phyloP scores from a whole-genome alignment of 345 rosid species.

The Pugionium cornutum region DNA sequence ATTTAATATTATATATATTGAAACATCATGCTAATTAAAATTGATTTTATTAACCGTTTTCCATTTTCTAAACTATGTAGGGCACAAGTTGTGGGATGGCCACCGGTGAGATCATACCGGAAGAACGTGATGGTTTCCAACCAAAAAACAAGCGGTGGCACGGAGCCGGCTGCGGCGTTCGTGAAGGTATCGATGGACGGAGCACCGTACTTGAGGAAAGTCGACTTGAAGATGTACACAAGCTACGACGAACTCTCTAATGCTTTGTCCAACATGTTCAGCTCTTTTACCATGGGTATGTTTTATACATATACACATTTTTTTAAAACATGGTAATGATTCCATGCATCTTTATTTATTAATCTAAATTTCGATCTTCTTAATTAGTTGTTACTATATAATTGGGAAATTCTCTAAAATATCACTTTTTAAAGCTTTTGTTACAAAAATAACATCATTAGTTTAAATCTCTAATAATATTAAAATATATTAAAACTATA shows the following conservation, averaged over 20 bases:
- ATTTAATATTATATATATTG: no score
- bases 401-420: no score
- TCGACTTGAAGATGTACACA: slow-evolving; percentile 73
- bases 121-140: slow-evolving; percentile 60
- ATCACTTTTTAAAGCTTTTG: no score
- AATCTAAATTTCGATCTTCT: neutral
- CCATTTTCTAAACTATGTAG: slow-evolving; percentile 24
- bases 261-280: slow-evolving; percentile 71
- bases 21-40: no score
- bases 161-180: slow-evolving; percentile 42
- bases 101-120: slow-evolving; percentile 83
- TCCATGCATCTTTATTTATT: slow-evolving; percentile 4
- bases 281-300: slow-evolving; percentile 78
- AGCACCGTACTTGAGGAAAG: slow-evolving; percentile 90
- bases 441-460: no score
- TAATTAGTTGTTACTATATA: neutral
- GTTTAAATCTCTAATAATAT: no score
- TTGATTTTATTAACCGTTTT: neutral
- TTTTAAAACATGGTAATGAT: neutral
- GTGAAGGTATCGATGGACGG: slow-evolving; percentile 97
- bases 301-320: neutral
- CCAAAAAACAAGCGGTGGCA: slow-evolving; percentile 44
- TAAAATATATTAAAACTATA: no score
- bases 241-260: slow-evolving; percentile 66
- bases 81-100: slow-evolving; percentile 98